Percentiles rank a stretch among this genome's conserved stretches.
These are phyloP conservation scores for Chytriomyces confervae DNA, from an alignment of 192 early-diverging fungal genomes.

Conservation along the genomic window DNA sequence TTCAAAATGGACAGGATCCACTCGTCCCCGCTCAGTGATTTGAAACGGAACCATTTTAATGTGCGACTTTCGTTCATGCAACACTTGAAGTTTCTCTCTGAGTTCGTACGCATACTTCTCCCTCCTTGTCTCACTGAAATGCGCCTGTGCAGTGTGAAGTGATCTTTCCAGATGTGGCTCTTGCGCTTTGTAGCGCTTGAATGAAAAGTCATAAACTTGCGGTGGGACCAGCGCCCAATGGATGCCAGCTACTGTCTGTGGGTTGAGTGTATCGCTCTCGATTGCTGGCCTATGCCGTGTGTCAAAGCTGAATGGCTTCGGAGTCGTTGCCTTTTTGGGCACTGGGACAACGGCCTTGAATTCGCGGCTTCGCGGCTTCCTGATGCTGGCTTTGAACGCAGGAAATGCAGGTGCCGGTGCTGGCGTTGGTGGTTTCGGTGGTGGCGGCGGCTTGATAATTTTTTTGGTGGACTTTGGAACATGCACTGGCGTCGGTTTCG, in stretches of 20 bases:
- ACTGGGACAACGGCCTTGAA: background rate
- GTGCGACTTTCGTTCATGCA: background rate
- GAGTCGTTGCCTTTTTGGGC: background rate
- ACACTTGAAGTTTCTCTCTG: background rate
- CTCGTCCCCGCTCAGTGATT: background rate
- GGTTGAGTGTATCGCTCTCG: background rate
- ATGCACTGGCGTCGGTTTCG: background rate
- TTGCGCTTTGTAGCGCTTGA: background rate
- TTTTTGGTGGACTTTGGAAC: background rate
- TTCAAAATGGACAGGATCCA: background rate
- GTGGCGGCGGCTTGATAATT: background rate
- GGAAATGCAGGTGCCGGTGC: background rate
- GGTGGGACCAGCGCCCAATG: background rate
- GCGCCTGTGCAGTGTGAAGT: background rate
- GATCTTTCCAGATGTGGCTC: background rate
- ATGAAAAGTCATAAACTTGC: background rate
- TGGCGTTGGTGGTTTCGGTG: background rate
- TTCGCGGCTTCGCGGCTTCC: background rate
- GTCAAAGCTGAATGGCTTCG: background rate
- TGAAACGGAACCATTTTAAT: background rate
- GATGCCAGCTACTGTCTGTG: background rate
- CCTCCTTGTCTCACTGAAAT: background rate
- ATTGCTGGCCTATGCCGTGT: background rate
- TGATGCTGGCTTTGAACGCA: background rate
- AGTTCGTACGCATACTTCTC: background rate